Base-by-base conservation (phyloP, 768 basidiomycete genomes). In the Leccinum pellstonianum region DNA sequence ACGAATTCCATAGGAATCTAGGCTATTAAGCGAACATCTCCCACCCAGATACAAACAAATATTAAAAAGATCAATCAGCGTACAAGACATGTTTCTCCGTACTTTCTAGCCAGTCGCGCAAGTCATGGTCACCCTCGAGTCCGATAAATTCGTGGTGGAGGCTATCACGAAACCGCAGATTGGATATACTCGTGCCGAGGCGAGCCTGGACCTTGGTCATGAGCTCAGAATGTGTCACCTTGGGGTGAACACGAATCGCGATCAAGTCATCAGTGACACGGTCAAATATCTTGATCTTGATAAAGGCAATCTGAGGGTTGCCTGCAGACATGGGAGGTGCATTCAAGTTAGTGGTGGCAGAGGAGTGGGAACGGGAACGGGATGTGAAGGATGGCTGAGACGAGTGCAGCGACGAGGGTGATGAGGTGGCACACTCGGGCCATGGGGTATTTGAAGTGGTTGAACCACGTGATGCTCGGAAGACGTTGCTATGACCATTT, bases 251-350 rank as follows among this genome's bases (percentile, higher is more conserved):
- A 14, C 97, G 87, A 57, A 98, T 97, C 4, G 97, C 97, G 63
- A 98, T 94, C 56, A 98, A 78, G 73, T 99, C 97, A 70, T 98
- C 95, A 25, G 93, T 88, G 57, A 88, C 81, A 41, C 91, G 85
- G 76, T 97, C 92, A 72, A 97, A 97, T 49, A 99, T 93, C 77
- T 99, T 99, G 77, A 99, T 97, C 78, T 98, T 99, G 65, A 98
- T 83, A 75, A 95, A 98, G 23, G 95, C 91, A 14, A 87, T 86
- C 68, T 91, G 88, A 5, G 87, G 85, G 62, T 90, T 91, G 49
- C 82, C 83, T 17, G 87, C 84, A 53, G 91, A 93, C 66, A 93
- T 89, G 21, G 86, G 80, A 11, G 90, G 90, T 31, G 78, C 83
- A 67, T 85, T 90, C 55, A 84, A 67, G 61, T 75, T 86, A 49